Base-by-base conservation (phyloP, 441 rosid genomes). In the Syzygium syzygioides region DNA sequence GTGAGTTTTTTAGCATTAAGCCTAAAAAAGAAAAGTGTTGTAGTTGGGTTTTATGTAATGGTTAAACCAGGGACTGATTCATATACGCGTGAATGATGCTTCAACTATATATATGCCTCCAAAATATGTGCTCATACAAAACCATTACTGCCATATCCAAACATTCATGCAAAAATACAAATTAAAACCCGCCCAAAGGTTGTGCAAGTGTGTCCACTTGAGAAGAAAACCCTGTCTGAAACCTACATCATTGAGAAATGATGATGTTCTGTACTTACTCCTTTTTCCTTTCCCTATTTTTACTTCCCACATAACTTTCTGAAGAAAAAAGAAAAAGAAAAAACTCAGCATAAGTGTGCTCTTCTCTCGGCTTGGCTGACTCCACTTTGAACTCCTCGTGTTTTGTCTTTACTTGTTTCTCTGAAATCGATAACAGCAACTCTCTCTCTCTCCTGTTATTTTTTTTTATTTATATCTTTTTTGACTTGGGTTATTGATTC, bases 201-300 rank as follows among this genome's bases (percentile, higher is more conserved):
- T 37, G 28, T 37, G 80, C 83, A 76, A 76, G 83, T 23, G 83
- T 41, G n/a, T 76, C 83, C 83, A 76, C 52, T 76, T 76, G 17
- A 76, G 83, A 76, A 76, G 83, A 76, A 76, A 76, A 45, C 52
- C 79, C 83, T 37, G 52, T 76, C 83, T 41, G 83, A 20, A 76
- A 76, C 83, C 83, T 20, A 91, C 94, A 97, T 97, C 95, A 97
- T 97, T 95, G 96, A 93, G 94, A 94, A 95, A 97, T 97, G 98
- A 97, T 97, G 91, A 92, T 94, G 95, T 92, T 89, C 89, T 93
- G 96, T 95, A 94, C 95, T 94, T 92, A 55, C 55, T 83, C 59
- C 55, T 88, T 86, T 90, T 60, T 57, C 68, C 54, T 86, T 64
- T 83, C 66, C 41, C 87, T 45, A 91, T 88, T 85, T 90, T 90